Base-by-base conservation (phyloP, 805 yeast species). In the Ogataea paradorogensis region DNA sequence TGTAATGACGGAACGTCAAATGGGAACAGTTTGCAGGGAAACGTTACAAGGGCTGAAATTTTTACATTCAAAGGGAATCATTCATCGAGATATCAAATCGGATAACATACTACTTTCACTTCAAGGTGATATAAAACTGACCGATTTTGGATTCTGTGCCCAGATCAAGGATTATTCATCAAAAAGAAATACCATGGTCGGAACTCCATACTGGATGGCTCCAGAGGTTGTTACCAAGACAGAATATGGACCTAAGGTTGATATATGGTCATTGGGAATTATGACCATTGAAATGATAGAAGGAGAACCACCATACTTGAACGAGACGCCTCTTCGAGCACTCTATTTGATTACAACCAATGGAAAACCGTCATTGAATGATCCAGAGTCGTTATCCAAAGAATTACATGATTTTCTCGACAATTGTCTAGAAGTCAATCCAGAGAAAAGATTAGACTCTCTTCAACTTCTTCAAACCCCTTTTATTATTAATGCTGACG, bases 11-110 rank as follows among this genome's bases (percentile, higher is more conserved):
- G 99, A 93, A 56, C 87, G 85, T 10, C 98, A 93, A 63, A 93
- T 93, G 58, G 95, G 95, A 29, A 88, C 96, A 1, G 96, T 93
- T 16, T 88, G 95, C 53, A 74, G 93, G 43, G 99, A 93, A 58
- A 89, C 97, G 0, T 67, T 89, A 42, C 75, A 74, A 50, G 99
- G 99, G 1, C 72, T 93, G 48, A 77, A 80, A 55, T 93, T 90
- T 61, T 69, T 93, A 53, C 99, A 93, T 59, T 78, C 85, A 7
- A 85, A 87, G 60, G 96, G 95, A 35, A 95, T 91, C 26, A 87
- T 93, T 51, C 99, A 91, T 64, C 74, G 99, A 51, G 99, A 91
- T 64, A 93, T 93, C 56, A 93, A 93, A 65, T 85, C 96, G 2
- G 99, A 93, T 62, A 93, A 93, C 59, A 84, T 93, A 46, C 67